Conservation (phyloP, 2,329 filamentous ascomycete genomes). For the Ophidiomyces ophidiicola region DNA sequence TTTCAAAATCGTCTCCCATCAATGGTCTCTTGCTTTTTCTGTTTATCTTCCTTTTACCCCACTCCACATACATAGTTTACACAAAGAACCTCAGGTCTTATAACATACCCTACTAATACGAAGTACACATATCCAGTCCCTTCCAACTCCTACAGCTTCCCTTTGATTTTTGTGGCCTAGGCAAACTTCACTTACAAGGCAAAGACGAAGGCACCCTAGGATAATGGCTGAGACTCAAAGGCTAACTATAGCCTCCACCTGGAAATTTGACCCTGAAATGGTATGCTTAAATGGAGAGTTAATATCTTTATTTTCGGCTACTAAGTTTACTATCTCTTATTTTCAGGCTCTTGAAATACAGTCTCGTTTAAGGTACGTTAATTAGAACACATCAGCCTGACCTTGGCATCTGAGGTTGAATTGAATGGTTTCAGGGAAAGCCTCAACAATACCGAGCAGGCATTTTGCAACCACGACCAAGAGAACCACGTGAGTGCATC, state of each 20-base stretch:
- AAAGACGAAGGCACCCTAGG: background rate
- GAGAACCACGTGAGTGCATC: slow-evolving; percentile 19
- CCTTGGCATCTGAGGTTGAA: background rate
- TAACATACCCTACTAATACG: no score
- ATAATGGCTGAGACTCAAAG: slow-evolving; percentile 15
- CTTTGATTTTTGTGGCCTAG: no score
- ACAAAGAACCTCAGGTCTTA: no score
- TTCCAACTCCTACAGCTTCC: no score
- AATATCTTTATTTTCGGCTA: background rate
- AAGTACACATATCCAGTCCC: no score
- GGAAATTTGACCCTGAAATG: slow-evolving; percentile 24
- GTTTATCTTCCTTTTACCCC: no score
- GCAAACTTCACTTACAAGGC: background rate
- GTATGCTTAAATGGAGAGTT: no score
- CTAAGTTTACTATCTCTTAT: background rate
- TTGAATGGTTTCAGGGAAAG: background rate
- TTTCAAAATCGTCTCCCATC: no score
- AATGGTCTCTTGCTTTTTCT: no score
- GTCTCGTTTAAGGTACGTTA: slow-evolving; percentile 18
- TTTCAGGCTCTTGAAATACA: slow-evolving; percentile 21
- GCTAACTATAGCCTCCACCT: slow-evolving; percentile 24
- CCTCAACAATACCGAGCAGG: background rate
- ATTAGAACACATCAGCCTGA: background rate
- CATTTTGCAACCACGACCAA: slow-evolving; percentile 19
- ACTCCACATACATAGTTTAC: no score